Conservation (phyloP, 345 rosid genomes). For the Lepidium africanum region DNA sequence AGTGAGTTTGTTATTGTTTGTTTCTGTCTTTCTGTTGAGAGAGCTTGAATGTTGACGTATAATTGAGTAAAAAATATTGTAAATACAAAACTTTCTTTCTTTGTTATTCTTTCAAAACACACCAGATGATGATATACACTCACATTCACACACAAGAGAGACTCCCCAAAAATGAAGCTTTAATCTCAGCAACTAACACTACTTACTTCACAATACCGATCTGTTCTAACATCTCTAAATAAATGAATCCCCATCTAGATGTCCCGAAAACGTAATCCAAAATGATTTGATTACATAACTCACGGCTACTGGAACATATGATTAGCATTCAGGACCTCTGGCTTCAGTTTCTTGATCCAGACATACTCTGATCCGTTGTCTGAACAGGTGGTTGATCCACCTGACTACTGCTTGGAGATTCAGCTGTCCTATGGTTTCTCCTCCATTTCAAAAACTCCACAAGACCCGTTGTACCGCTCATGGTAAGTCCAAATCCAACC, state of each 20-base stretch:
- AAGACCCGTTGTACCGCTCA: conserved; percentile 46
- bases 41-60: too few species aligned
- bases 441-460: conserved; percentile 39
- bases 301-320: background rate
- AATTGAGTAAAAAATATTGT: background rate
- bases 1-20: too few species aligned
- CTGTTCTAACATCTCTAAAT: conserved; percentile 11
- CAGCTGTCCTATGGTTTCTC: conserved; percentile 24
- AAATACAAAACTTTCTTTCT: background rate
- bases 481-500: conserved; percentile 68
- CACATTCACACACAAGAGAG: conserved; percentile 1
- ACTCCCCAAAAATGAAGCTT: background rate
- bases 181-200: background rate
- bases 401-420: conserved; percentile 10
- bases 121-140: background rate
- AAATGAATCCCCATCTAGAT: background rate
- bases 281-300: background rate
- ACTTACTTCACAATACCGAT: conserved; percentile 4
- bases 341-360: conserved; percentile 12
- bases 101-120: background rate
- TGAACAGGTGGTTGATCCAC: conserved; percentile 17
- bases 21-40: too few species aligned
- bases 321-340: background rate
- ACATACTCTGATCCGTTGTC: conserved; percentile 12
- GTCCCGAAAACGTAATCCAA: background rate